Percentiles rank a stretch among this genome's conserved stretches.
Conservation (phyloP, 345 rosid species). For the Eucalyptus melliodora region DNA sequence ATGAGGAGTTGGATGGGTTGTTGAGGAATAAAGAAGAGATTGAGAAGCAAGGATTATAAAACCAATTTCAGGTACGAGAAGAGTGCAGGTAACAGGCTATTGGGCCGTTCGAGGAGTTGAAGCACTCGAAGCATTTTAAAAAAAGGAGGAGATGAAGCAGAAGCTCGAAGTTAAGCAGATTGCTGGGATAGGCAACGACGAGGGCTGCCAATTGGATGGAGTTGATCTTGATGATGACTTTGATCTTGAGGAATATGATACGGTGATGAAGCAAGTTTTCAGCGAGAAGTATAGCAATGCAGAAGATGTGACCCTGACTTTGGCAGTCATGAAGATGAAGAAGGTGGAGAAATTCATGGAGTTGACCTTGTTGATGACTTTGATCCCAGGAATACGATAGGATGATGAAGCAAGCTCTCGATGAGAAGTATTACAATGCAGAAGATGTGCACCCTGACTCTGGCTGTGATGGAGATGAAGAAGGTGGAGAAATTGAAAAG, state of each 20-base stretch:
- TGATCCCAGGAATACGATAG: background rate
- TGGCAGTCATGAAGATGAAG: too few species aligned
- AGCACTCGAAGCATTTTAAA: conserved; percentile 54
- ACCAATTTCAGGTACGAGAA: conserved; percentile 55
- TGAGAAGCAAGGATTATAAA: conserved; percentile 50
- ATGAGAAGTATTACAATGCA: conserved; percentile 45
- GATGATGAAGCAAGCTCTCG: conserved; percentile 59
- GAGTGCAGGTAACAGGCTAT: conserved; percentile 40
- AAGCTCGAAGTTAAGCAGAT: conserved; percentile 42
- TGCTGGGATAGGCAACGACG: conserved; percentile 47
- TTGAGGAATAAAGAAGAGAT: conserved; percentile 38
- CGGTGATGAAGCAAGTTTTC: too few species aligned
- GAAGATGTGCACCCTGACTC: conserved; percentile 42
- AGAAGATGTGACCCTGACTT: too few species aligned
- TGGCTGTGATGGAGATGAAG: conserved; percentile 27
- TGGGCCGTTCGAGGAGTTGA: conserved; percentile 81
- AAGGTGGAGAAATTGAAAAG: conserved; percentile 30
- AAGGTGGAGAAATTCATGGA: too few species aligned
- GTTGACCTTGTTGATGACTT: too few species aligned
- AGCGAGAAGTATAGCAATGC: too few species aligned
- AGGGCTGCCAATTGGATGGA: conserved; percentile 13
- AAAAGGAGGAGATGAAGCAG: conserved; percentile 47
- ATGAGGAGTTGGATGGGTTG: conserved; percentile 23
- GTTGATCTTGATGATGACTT: conserved; percentile 63
- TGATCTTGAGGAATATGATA: conserved; percentile 60